Base-by-base conservation (phyloP, 352 stramenopile species). In the Blastocystis sp. region DNA sequence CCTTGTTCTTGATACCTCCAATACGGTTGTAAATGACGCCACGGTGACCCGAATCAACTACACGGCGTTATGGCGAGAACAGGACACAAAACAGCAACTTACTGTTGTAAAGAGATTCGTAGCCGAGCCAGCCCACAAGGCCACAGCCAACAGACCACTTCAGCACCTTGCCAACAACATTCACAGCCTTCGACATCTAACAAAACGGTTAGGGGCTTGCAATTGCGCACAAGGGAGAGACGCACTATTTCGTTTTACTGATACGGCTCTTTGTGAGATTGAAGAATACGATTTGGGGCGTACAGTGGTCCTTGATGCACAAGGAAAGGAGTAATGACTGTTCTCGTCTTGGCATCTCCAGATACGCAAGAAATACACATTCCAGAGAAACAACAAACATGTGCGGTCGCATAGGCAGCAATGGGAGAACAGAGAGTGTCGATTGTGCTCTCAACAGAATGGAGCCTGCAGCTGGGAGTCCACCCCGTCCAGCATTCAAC, bases 1-100 rank as follows among this genome's bases (percentile, higher is more conserved):
- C 90, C 48, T 91, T 90, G 65, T 94, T 89, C 64, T 93, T 90
- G 11, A 96, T 92, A 76, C 93, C 93, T 64, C 94, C 92, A n/a
- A 96, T 64, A 90, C 93, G 93, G 90, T 92, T 95, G 91, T 95
- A 96, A 70, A 96, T 92, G 28, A 96, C 90, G n/a, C 92, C 93
- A 89, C 92, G 92, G 90, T 95, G 93, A 90, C 93, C 93, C 71
- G 93, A 91, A 53, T 93, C 91, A 89, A 96, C 76, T 79, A 79
- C 34, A 79, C 17, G 34, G 43, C 1, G 28, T 34, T 41, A 2
- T 38, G n/a, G 40, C 4, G 43, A 79, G n/a, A 62, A 23, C n/a
- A 43, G 59, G 11, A 70, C 21, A 40, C 10, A 38, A 74, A 74
- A n/a, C 1, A 2, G n/a, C 19, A 48, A 53, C 76, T 77, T 77